Evolutionary conservation across 768 basidiomycete genomes (phyloP), one percentile per base, ranked within the genome.

Genomic region (Agaricus sinodeliciosus): DNA sequence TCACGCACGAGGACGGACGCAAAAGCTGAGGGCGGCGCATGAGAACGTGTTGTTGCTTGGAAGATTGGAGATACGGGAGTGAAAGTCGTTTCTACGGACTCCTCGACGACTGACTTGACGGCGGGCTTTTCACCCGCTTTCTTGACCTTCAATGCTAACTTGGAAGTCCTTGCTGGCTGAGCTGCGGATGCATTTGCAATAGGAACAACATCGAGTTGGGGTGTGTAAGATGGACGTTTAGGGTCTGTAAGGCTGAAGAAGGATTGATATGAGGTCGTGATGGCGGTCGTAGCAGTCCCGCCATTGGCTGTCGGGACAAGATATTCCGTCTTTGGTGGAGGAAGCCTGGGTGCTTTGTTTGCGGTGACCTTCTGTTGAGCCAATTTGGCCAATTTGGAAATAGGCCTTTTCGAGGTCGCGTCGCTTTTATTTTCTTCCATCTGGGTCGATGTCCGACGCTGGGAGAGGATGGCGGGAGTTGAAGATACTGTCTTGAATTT

Each of bases 291-390:
- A 11, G 81, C 88, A n/a, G 86, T 82, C 3, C 85, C 69, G 0
- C 88, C 87, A 61, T 90, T 90, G n/a, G 85, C 85, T 42, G 85
- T 87, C 1, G 89, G 88, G 13, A 79, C 85, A 9, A 89, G 67
- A 62, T 84, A 87, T 62, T 89, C 82, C 5, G 88, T 90, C 40
- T 67, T 70, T 36, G 72, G 67, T 54, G 73, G 75, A 3, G 72
- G 72, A 27, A 72, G 62, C 49, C 71, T 72, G 34, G 82, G 79
- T 2, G 80, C 79, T 42, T 70, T 67, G 39, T 59, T 69, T 16
- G 69, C 64, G 50, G 69, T 68, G 16, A 69, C 66, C 56, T 77
- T 81, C 22, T 75, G 78, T 61, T 85, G 84, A 7, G 90, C 88
- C 25, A 91, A 75, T 57, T 81, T 72, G 7, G 86, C 85, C 9